phyloP scores from a whole-genome alignment of 352 stramenopile species.

The Pythium angustatum region DNA sequence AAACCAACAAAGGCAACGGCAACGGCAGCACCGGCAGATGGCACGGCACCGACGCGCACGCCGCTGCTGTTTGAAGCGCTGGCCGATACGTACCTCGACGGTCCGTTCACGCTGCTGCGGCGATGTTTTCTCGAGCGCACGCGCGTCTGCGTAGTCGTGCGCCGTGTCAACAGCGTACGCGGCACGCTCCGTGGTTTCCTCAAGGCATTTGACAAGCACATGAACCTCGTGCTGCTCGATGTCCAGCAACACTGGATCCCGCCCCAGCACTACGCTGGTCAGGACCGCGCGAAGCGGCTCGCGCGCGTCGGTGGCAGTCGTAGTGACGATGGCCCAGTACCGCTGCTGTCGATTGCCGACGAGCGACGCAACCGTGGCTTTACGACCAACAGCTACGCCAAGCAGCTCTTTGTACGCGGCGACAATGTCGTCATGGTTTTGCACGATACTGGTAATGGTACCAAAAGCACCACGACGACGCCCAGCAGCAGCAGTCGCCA shows the following conservation, averaged over 20 bases:
- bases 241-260: conserved; percentile 80
- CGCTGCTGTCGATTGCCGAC: conserved; percentile 54
- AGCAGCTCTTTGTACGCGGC: conserved; percentile 91
- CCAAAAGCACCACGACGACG: background rate
- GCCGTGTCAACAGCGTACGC: conserved; percentile 90
- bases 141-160: conserved; percentile 84
- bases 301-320: background rate
- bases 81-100: conserved; percentile 71
- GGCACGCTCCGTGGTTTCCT: conserved; percentile 91
- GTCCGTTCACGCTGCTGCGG: conserved; percentile 84
- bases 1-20: conserved; percentile 7
- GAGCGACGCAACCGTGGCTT: conserved; percentile 44
- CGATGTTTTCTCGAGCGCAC: conserved; percentile 78
- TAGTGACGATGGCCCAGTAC: background rate
- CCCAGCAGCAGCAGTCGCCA: background rate
- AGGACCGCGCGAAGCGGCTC: conserved; percentile 33
- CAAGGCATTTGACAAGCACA: conserved; percentile 95
- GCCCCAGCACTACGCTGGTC: conserved; percentile 35
- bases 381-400: conserved; percentile 48
- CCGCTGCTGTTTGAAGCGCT: conserved; percentile 26
- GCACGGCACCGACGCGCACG: conserved; percentile 18
- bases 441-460: too few relatives aligned
- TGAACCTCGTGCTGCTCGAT: conserved; percentile 93
- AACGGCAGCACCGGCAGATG: too few relatives aligned
- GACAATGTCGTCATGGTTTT: conserved; percentile 91